A percentile compares a stretch with the other conserved stretches of the same genome.
phyloP scores from a whole-genome alignment of 257 asterid species.

The Lycium barbarum region DNA sequence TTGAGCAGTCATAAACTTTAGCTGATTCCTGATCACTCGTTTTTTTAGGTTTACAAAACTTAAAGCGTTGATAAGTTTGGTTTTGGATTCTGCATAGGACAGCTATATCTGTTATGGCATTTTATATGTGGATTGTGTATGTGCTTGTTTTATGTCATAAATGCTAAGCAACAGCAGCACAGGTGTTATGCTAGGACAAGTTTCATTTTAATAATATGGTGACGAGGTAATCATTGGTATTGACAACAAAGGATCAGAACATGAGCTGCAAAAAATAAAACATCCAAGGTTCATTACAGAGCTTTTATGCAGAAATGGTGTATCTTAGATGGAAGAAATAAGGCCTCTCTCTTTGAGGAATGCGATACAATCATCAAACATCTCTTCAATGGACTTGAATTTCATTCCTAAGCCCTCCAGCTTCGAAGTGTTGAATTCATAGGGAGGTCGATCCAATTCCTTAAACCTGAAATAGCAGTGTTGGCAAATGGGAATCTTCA shows the following conservation, averaged over 20 bases:
- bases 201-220: neutral
- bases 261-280: neutral
- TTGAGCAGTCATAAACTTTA: neutral
- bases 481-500: neutral
- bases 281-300: neutral
- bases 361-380: slow-evolving; percentile 81
- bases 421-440: slow-evolving; percentile 67
- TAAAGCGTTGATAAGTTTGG: neutral
- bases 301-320: neutral
- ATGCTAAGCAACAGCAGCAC: neutral
- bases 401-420: slow-evolving; percentile 60
- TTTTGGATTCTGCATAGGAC: neutral
- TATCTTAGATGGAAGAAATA: slow-evolving; percentile 38
- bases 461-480: slow-evolving; percentile 54
- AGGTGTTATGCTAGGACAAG: neutral
- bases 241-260: neutral
- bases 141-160: neutral
- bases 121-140: neutral
- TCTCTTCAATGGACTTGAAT: slow-evolving; percentile 71
- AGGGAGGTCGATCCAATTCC: slow-evolving; percentile 61
- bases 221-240: neutral
- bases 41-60: neutral
- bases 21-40: neutral
- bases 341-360: slow-evolving; percentile 62
- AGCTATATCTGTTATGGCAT: neutral